These are phyloP conservation scores for Umbilicus rupestris DNA, from an alignment of 164 flowering plant species.

Conservation along the genomic window DNA sequence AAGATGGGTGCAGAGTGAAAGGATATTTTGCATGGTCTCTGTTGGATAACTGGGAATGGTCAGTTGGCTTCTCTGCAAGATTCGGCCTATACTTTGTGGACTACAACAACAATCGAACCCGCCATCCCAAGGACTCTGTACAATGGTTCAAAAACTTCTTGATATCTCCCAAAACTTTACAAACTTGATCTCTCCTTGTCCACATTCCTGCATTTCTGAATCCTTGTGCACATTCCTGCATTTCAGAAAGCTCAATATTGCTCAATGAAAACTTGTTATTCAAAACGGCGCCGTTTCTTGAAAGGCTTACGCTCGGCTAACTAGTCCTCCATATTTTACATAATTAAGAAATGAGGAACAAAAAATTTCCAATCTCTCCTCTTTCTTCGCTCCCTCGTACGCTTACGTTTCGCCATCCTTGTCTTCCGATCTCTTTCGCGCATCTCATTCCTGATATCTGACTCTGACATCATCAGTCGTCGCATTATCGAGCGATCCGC, in stretches of 20 bases:
- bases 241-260: too few relatives aligned
- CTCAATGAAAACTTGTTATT: too few relatives aligned
- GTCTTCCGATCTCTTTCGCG: neutral
- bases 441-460: neutral
- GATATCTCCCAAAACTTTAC: conserved; percentile 5
- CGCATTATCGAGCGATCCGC: neutral
- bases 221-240: neutral
- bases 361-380: neutral
- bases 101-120: conserved; percentile 56
- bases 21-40: conserved; percentile 90
- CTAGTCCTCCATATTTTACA: neutral
- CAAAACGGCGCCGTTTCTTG: neutral
- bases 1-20: conserved; percentile 83
- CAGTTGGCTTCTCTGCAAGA: conserved; percentile 71
- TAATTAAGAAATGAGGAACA: neutral
- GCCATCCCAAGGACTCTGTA: conserved; percentile 79
- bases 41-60: conserved; percentile 93
- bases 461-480: neutral
- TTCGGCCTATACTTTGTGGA: conserved; percentile 85
- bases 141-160: conserved; percentile 76
- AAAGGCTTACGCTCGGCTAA: neutral
- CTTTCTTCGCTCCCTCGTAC: neutral
- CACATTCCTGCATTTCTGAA: too few relatives aligned
- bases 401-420: neutral
- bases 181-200: too few relatives aligned